Evolutionary conservation across 345 rosid genomes (phyloP).

Genomic region (Durio zibethinus): DNA sequence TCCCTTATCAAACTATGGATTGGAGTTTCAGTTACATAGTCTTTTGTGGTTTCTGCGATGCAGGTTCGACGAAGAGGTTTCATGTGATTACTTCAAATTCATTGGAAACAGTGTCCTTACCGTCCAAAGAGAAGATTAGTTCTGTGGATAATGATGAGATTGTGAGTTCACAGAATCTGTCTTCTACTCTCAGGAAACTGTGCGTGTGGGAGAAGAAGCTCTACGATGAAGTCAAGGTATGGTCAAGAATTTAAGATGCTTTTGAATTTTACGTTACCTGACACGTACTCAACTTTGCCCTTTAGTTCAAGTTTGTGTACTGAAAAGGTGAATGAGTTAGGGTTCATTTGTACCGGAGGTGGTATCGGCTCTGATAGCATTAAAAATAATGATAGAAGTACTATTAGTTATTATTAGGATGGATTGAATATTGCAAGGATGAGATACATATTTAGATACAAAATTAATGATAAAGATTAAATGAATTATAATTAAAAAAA

Average conservation of each 20-base stretch:
- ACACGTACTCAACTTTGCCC: slow-evolving; percentile 2
- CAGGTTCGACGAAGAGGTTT: slow-evolving; percentile 35
- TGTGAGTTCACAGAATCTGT: slow-evolving; percentile 34
- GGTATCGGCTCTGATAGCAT: too few species aligned
- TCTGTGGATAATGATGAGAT: slow-evolving; percentile 25
- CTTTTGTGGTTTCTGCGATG: neutral
- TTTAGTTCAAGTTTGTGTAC: neutral
- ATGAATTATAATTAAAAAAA: too few species aligned
- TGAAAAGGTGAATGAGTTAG: neutral
- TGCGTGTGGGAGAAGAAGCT: slow-evolving; percentile 66
- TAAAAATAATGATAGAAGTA: too few species aligned
- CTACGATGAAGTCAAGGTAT: slow-evolving; percentile 57
- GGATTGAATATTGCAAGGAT: too few species aligned
- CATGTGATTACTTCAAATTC: slow-evolving; percentile 20
- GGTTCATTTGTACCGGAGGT: too few species aligned
- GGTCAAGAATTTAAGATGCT: slow-evolving; percentile 4
- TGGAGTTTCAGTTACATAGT: neutral
- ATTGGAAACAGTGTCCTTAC: slow-evolving; percentile 1
- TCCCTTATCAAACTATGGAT: neutral
- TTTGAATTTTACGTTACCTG: slow-evolving; percentile 3
- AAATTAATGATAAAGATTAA: too few species aligned
- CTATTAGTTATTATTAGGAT: too few species aligned
- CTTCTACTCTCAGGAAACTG: slow-evolving; percentile 45
- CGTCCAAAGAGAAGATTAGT: slow-evolving; percentile 12
- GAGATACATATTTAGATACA: too few species aligned